A percentile compares a stretch with the other conserved stretches of the same genome.
Evolutionary conservation across 2,329 filamentous ascomycete species (phyloP).

Genomic region (Cladosporium sp.): DNA sequence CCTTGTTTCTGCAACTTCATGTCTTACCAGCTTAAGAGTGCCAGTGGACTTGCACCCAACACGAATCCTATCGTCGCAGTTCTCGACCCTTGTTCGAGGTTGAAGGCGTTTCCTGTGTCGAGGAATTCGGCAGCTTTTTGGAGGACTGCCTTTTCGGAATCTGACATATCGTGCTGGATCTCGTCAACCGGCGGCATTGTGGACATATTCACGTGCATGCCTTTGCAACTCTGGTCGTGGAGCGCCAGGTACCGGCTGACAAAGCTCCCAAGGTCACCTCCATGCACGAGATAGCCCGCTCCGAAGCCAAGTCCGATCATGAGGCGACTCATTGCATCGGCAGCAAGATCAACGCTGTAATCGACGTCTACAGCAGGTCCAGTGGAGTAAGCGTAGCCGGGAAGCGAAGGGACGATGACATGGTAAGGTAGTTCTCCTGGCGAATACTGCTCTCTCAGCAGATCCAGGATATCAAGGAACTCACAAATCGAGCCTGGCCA

Average conservation of each 20-base stretch:
- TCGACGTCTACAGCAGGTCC: slow-evolving; percentile 43
- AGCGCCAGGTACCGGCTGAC: slow-evolving; percentile 36
- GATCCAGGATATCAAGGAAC: slow-evolving; percentile 27
- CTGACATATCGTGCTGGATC: slow-evolving; percentile 20
- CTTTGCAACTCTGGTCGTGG: slow-evolving; percentile 18
- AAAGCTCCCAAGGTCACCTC: slow-evolving; percentile 50
- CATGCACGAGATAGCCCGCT: slow-evolving; percentile 49
- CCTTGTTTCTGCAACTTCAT: background rate
- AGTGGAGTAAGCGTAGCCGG: slow-evolving; percentile 48
- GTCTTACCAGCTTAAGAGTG: slow-evolving; percentile 51
- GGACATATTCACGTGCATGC: slow-evolving; percentile 24
- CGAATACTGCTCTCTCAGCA: slow-evolving; percentile 39
- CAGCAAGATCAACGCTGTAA: slow-evolving; percentile 36
- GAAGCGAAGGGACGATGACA: slow-evolving; percentile 50
- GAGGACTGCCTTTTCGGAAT: slow-evolving; percentile 37
- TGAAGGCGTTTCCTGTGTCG: slow-evolving; percentile 46
- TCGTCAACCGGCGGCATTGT: slow-evolving; percentile 23
- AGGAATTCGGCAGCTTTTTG: slow-evolving; percentile 37
- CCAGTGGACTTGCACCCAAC: slow-evolving; percentile 51
- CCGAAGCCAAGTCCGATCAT: slow-evolving; percentile 50
- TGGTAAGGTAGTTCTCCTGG: slow-evolving; percentile 52
- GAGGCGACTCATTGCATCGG: slow-evolving; percentile 46
- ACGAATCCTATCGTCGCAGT: slow-evolving; percentile 55
- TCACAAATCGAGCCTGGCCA: slow-evolving; percentile 37
- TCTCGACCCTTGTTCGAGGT: slow-evolving; percentile 49